Evolutionary conservation across 1,139 yeast species (phyloP).

Genomic region (Kurtzmaniella quercitrusa): DNA sequence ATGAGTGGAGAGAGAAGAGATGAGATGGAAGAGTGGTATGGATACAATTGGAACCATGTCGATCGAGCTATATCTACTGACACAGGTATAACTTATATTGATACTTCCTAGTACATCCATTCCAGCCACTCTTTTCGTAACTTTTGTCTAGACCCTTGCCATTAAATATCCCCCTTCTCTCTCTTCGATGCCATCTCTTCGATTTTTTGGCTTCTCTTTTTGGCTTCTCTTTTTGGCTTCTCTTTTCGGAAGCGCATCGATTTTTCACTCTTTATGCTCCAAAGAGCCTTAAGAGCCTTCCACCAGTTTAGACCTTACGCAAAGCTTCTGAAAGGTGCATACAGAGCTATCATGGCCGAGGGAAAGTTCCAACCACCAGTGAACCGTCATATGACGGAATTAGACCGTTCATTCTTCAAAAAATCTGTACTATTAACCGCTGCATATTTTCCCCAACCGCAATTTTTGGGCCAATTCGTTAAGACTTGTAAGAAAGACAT

Average conservation of each 20-base stretch:
- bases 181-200: too few relatives aligned
- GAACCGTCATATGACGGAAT: conserved; percentile 56
- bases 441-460: conserved; percentile 67
- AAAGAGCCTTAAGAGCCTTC: not conserved
- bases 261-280: not conserved
- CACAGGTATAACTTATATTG: too few relatives aligned
- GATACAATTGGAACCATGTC: too few relatives aligned
- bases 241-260: not conserved
- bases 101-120: too few relatives aligned
- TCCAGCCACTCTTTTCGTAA: too few relatives aligned
- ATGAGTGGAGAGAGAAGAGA: not conserved
- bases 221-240: not conserved
- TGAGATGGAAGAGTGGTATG: not conserved
- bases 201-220: too few relatives aligned
- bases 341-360: conserved; percentile 25
- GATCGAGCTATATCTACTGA: too few relatives aligned
- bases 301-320: conserved; percentile 3
- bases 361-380: conserved; percentile 59
- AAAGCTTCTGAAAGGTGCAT: conserved; percentile 9
- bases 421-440: conserved; percentile 56
- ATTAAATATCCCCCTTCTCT: too few relatives aligned
- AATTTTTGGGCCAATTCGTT: conserved; percentile 50
- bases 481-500: conserved; percentile 53
- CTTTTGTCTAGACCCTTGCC: too few relatives aligned
- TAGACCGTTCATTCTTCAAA: conserved; percentile 64